phyloP scores from a whole-genome alignment of 1,284 basidiomycete genomes.

The Marasmius tenuissimus region DNA sequence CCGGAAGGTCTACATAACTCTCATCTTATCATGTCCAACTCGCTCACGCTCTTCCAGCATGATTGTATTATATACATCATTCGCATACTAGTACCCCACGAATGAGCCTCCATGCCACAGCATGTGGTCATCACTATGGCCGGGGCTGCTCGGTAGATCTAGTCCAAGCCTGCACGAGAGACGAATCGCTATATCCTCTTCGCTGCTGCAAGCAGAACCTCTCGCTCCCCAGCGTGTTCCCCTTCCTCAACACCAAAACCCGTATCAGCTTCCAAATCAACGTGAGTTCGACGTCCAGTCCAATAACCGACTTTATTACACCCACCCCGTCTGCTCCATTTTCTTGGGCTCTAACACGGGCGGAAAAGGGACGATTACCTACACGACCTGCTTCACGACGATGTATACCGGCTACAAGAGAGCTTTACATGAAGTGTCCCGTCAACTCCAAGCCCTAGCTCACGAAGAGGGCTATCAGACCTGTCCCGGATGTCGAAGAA shows the following conservation, averaged over 20 bases:
- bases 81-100: constrained; percentile 9
- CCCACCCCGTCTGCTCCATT: constrained; percentile 40
- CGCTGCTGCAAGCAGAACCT: constrained; percentile 39
- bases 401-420: constrained; percentile 48
- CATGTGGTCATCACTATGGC: constrained; percentile 24
- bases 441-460: constrained; percentile 42
- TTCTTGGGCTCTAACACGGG: constrained; percentile 45
- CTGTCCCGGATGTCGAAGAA: constrained; percentile 42
- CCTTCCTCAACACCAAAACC: constrained; percentile 22
- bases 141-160: constrained; percentile 22
- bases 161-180: constrained; percentile 30
- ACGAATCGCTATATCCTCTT: constrained; percentile 36
- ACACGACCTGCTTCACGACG: constrained; percentile 32
- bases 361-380: constrained; percentile 21
- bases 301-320: constrained; percentile 39
- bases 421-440: constrained; percentile 29
- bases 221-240: constrained; percentile 19
- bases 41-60: constrained; percentile 16
- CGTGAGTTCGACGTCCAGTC: constrained; percentile 36
- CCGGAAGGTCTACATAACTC: not conserved
- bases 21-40: not conserved
- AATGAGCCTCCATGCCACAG: constrained; percentile 16
- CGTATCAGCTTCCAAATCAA: constrained; percentile 29
- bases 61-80: constrained; percentile 32
- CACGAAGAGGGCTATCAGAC: constrained; percentile 45